Evolutionary conservation across 768 basidiomycete genomes (phyloP).

Genomic region (Sporobolomyces phaffii): DNA sequence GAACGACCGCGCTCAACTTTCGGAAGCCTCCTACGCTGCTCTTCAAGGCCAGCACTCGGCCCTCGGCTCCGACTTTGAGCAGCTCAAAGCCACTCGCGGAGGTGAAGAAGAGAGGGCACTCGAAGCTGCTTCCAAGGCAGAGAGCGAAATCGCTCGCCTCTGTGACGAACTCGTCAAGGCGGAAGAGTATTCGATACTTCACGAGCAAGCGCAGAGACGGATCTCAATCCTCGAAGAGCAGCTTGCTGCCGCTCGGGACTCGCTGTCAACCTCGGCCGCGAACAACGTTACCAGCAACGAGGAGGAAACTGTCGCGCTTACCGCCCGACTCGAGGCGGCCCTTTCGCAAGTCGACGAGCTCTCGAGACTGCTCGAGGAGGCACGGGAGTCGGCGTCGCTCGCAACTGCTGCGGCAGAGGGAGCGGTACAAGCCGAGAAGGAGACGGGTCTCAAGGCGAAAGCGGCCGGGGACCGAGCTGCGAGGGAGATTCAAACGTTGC

Average conservation of each 20-base stretch:
- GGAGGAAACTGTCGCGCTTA: neutral
- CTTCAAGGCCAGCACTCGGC: neutral
- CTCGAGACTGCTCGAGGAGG: neutral
- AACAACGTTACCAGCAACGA: neutral
- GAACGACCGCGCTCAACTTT: neutral
- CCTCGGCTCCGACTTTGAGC: neutral
- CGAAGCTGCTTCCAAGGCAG: neutral
- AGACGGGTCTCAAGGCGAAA: slow-evolving; percentile 8
- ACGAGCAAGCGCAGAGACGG: slow-evolving; percentile 20
- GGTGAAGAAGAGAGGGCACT: neutral
- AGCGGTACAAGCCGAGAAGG: neutral
- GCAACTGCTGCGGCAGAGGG: neutral
- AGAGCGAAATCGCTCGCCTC: neutral
- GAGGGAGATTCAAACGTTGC: slow-evolving; percentile 32
- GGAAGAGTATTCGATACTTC: neutral
- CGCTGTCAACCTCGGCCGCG: neutral
- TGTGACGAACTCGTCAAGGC: slow-evolving; percentile 1
- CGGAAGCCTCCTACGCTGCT: neutral
- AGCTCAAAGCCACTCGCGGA: neutral
- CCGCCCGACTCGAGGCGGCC: neutral
- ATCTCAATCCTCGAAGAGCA: slow-evolving; percentile 25
- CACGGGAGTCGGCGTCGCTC: neutral
- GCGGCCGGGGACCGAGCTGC: slow-evolving; percentile 6
- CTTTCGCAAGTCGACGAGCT: neutral
- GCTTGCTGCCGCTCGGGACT: slow-evolving; percentile 9